Conservation (phyloP, 2,329 filamentous ascomycete species). For the Claviceps purpurea region DNA sequence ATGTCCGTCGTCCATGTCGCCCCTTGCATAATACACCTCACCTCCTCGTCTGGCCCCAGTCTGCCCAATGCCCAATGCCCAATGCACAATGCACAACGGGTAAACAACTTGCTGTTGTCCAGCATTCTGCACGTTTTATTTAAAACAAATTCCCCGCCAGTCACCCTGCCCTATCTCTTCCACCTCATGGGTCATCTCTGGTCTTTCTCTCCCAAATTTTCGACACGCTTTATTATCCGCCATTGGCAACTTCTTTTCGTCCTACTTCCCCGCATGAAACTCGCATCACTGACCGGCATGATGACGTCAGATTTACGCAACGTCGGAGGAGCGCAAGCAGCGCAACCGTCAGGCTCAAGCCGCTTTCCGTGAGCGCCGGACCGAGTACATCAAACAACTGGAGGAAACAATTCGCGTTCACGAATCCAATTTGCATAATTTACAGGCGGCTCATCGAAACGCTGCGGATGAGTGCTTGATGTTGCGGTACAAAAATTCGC, state of each 20-base stretch:
- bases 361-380: slow-evolving; percentile 89
- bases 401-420: slow-evolving; percentile 96
- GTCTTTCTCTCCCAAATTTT: too few species aligned
- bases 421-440: slow-evolving; percentile 81
- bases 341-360: slow-evolving; percentile 94
- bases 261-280: background rate
- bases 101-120: too few species aligned
- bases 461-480: slow-evolving; percentile 95
- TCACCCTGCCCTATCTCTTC: too few species aligned
- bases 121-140: too few species aligned
- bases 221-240: too few species aligned
- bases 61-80: too few species aligned
- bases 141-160: too few species aligned
- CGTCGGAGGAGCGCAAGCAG: slow-evolving; percentile 96
- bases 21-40: background rate
- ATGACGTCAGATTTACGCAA: slow-evolving; percentile 74
- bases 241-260: background rate
- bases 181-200: too few species aligned
- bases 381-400: slow-evolving; percentile 98
- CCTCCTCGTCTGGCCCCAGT: background rate
- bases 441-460: slow-evolving; percentile 87
- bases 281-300: slow-evolving; percentile 4
- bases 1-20: background rate
- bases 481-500: slow-evolving; percentile 95
- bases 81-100: too few species aligned